Evolutionary conservation across 495 filamentous ascomycete species (phyloP).

Genomic region (Lasiosphaeria ovina): DNA sequence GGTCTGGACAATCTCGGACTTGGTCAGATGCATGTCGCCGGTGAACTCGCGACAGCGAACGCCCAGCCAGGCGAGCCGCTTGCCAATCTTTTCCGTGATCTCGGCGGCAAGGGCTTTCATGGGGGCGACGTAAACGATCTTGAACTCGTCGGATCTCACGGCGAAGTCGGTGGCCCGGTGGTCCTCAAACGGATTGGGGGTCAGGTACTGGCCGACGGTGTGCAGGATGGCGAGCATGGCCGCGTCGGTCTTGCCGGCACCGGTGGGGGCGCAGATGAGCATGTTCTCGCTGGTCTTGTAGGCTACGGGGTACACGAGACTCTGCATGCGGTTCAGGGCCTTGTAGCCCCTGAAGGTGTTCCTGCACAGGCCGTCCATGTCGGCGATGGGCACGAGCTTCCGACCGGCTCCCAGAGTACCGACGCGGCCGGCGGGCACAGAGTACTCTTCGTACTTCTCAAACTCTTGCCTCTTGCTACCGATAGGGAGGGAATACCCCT

Average conservation of each 20-base stretch:
- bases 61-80: constrained; percentile 88
- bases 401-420: constrained; percentile 67
- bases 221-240: constrained; percentile 96
- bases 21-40: constrained; percentile 98
- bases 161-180: constrained; percentile 70
- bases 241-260: constrained; percentile 98
- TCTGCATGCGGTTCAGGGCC: constrained; percentile 95
- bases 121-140: constrained; percentile 95
- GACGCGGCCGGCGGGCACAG: constrained; percentile 77
- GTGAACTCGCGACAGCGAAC: constrained; percentile 88
- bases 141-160: constrained; percentile 84
- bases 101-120: constrained; percentile 98
- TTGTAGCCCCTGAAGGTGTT: constrained; percentile 95
- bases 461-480: constrained; percentile 56
- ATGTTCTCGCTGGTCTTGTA: constrained; percentile 97
- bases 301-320: constrained; percentile 89
- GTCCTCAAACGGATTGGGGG: constrained; percentile 74
- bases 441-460: constrained; percentile 82
- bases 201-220: constrained; percentile 78
- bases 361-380: constrained; percentile 85
- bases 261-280: constrained; percentile 96
- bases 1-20: constrained; percentile 89
- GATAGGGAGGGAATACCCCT: constrained; percentile 70
- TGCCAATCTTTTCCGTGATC: constrained; percentile 92
- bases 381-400: constrained; percentile 72